phyloP scores from a whole-genome alignment of 2,329 filamentous ascomycete species.

The Phaeoacremonium minimum region DNA sequence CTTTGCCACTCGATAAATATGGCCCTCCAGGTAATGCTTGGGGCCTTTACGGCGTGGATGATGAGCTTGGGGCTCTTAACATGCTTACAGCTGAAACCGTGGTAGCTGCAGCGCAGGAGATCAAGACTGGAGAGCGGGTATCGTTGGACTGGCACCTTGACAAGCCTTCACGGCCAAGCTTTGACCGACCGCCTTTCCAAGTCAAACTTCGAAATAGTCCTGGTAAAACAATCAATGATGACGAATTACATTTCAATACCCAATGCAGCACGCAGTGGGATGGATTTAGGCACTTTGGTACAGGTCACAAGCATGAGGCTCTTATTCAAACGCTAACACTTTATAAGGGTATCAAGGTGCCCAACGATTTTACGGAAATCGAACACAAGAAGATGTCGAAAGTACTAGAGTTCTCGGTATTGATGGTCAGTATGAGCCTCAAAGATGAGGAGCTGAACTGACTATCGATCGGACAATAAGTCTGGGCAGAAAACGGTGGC shows the following conservation, averaged over 20 bases:
- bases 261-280: constrained; percentile 55
- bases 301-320: no score
- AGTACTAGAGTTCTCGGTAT: constrained; percentile 31
- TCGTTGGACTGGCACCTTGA: constrained; percentile 10
- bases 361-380: constrained; percentile 34
- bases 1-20: constrained; percentile 1
- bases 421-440: constrained; percentile 18
- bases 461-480: constrained; percentile 12
- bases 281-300: constrained; percentile 28
- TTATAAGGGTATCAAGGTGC: constrained; percentile 33
- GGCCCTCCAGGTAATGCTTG: constrained; percentile 4
- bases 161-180: constrained; percentile 3
- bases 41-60: constrained; percentile 3
- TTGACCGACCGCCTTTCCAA: constrained; percentile 1
- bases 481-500: constrained; percentile 29
- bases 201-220: not conserved
- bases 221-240: constrained; percentile 12
- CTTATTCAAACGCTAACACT: no score
- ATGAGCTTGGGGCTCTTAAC: constrained; percentile 13
- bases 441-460: not conserved
- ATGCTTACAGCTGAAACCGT: constrained; percentile 13
- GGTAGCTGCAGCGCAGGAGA: constrained; percentile 7
- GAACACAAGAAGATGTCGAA: constrained; percentile 30
- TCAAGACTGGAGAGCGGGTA: constrained; percentile 8
- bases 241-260: constrained; percentile 51